These are phyloP conservation scores for Malassezia obtusa DNA, from an alignment of 1,284 basidiomycete species.

Conservation along the genomic window DNA sequence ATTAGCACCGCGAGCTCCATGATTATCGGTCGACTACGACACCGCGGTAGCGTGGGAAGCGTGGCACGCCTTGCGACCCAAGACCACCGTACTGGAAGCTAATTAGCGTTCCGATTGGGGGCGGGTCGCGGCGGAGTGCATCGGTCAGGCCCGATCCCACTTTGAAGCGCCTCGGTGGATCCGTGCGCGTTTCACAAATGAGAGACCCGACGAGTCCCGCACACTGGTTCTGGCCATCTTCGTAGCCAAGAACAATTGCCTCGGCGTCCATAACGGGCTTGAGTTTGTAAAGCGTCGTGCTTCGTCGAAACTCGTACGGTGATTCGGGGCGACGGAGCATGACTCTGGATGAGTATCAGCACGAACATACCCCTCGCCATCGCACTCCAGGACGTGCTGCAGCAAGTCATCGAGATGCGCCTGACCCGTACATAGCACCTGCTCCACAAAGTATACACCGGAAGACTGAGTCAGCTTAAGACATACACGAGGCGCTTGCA, in stretches of 20 bases:
- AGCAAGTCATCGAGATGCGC: slow-evolving; percentile 56
- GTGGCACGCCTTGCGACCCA: slow-evolving; percentile 7
- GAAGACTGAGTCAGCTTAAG: slow-evolving; percentile 30
- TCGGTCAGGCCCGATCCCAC: slow-evolving; percentile 41
- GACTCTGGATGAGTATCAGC: slow-evolving; percentile 36
- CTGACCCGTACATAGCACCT: slow-evolving; percentile 52
- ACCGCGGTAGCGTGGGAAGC: slow-evolving; percentile 13
- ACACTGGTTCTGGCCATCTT: slow-evolving; percentile 51
- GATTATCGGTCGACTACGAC: slow-evolving; percentile 1
- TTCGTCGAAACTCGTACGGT: slow-evolving; percentile 55
- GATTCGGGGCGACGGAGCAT: slow-evolving; percentile 58
- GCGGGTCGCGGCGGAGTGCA: slow-evolving; percentile 27
- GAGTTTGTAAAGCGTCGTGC: slow-evolving; percentile 56
- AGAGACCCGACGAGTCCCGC: slow-evolving; percentile 10
- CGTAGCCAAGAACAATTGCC: slow-evolving; percentile 57
- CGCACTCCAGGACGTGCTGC: slow-evolving; percentile 55
- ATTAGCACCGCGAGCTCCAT: neutral
- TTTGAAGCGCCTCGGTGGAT: slow-evolving; percentile 51
- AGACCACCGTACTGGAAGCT: slow-evolving; percentile 29
- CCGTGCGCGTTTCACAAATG: slow-evolving; percentile 43
- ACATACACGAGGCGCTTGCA: slow-evolving; percentile 27
- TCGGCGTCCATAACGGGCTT: slow-evolving; percentile 64
- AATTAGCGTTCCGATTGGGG: slow-evolving; percentile 57
- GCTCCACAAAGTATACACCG: slow-evolving; percentile 51
- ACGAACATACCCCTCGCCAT: slow-evolving; percentile 55